Evolutionary conservation across 805 yeast genomes (phyloP).

Genomic region (Yarrowia hollandica): DNA sequence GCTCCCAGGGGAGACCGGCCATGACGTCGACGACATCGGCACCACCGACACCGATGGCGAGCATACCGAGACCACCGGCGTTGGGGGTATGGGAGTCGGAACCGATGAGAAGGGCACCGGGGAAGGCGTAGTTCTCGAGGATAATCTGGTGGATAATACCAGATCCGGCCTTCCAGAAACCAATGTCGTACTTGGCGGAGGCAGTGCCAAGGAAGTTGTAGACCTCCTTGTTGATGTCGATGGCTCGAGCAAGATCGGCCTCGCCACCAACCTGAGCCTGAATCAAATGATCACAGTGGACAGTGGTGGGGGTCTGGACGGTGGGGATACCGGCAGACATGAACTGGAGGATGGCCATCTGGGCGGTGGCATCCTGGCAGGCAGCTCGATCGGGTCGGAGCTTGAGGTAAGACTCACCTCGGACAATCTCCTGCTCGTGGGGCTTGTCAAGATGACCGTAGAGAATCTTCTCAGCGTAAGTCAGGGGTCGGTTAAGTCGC

Average conservation of each 20-base stretch:
- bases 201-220: constrained; percentile 87
- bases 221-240: constrained; percentile 88
- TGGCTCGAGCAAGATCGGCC: constrained; percentile 80
- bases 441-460: constrained; percentile 96
- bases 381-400: constrained; percentile 97
- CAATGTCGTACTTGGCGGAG: constrained; percentile 92
- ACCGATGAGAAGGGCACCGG: constrained; percentile 95
- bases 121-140: constrained; percentile 93
- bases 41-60: constrained; percentile 99
- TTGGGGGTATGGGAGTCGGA: constrained; percentile 98
- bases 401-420: constrained; percentile 90
- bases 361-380: constrained; percentile 99
- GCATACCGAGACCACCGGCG: constrained; percentile 97
- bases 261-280: constrained; percentile 93
- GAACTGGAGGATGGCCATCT: constrained; percentile 95
- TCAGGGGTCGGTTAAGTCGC: constrained; percentile 83
- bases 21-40: constrained; percentile 98
- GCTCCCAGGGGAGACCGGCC: constrained; percentile 94
- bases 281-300: constrained; percentile 96
- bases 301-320: constrained; percentile 93
- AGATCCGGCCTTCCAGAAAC: constrained; percentile 99
- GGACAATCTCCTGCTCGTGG: constrained; percentile 75
- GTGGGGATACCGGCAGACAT: constrained; percentile 92
- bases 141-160: constrained; percentile 98
- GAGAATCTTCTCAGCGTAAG: constrained; percentile 91